A percentile compares a stretch with the other conserved stretches of the same genome.
These are phyloP conservation scores for Brettanomyces bruxellensis DNA, from an alignment of 805 yeast species.

Conservation along the genomic window DNA sequence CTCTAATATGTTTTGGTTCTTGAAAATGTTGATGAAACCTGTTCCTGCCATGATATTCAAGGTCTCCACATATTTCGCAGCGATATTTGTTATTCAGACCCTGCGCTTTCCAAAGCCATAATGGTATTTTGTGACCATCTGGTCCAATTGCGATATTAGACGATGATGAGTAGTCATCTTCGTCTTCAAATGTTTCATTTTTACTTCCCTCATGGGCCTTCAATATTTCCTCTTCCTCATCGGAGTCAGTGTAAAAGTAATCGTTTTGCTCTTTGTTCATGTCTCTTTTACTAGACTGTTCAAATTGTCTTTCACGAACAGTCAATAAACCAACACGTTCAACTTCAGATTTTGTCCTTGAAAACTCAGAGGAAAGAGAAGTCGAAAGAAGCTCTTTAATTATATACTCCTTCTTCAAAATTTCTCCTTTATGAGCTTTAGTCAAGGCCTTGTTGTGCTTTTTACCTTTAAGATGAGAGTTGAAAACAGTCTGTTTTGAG, in stretches of 20 bases:
- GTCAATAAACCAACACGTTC: constrained; percentile 65
- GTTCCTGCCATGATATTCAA: constrained; percentile 61
- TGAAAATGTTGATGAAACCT: constrained; percentile 68
- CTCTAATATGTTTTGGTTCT: constrained; percentile 62
- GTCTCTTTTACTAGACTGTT: constrained; percentile 34
- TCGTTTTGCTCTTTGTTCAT: constrained; percentile 7
- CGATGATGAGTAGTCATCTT: constrained; percentile 33
- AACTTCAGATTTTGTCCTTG: constrained; percentile 47
- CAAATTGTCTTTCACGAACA: constrained; percentile 51
- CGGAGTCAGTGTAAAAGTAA: constrained; percentile 14
- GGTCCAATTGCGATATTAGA: constrained; percentile 69
- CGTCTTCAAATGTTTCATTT: constrained; percentile 22
- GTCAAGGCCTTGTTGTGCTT: constrained; percentile 52
- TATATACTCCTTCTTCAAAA: constrained; percentile 24
- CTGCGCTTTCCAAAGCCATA: constrained; percentile 84
- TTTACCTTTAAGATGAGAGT: constrained; percentile 65
- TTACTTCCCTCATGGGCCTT: constrained; percentile 15
- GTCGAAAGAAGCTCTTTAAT: constrained; percentile 27
- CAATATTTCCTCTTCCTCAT: constrained; percentile 16
- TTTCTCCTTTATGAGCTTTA: constrained; percentile 4
- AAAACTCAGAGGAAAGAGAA: constrained; percentile 31
- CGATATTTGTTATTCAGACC: constrained; percentile 65
- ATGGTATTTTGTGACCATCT: constrained; percentile 89
- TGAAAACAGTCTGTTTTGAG: constrained; percentile 54
- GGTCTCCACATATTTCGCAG: constrained; percentile 86